Base-by-base conservation (phyloP, 768 basidiomycete species). In the Lentinula detonsa region DNA sequence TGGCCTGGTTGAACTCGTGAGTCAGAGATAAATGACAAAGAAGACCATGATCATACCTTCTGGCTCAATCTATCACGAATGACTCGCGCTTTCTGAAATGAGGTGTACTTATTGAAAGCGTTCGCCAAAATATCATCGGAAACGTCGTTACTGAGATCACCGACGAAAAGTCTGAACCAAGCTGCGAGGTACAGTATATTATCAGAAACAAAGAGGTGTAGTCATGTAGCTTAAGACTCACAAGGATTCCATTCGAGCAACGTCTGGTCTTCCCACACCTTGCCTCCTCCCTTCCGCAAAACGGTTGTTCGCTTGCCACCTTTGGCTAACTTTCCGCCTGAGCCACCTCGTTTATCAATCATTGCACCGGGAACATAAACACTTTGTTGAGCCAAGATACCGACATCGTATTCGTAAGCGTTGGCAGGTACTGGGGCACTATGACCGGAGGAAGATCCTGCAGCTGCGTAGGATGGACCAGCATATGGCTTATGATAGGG, bases 221-320 rank as follows among this genome's bases (percentile, higher is more conserved):
- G 21, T 37, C 51, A 48, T 39, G 2, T 45, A 7, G 23, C 40
- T 50, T 37, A 9, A 2, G 1, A 80, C 91, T 65, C 70, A 97
- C 95, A 85, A 57, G 96, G 91, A 76, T 93, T 97, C 97, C 97
- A 99, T 67, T 99, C 97, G 13, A 98, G 74, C 60, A 99, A 78
- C 3, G 94, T 97, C 74, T 93, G 93, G 72, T 99, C 97, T 73
- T 99, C 97, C 97, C 97, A 99, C 23, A 92, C 88, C 76, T 94
- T 95, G 37, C 97, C 97, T 58, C 83, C 96, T 5, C 95, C 96
- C 74, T 98, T 98, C 57, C 97, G 82, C 52, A 99, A 74, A 9
- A 99, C 97, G 3, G 97, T 99, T 52, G 86, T 88, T 63, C 96
- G 79, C 76, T 98, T 97, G 45, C 91, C 91, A 53, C 93, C 93